These are phyloP conservation scores for Huiozyma sinensis DNA, from an alignment of 805 yeast species.

Conservation along the genomic window DNA sequence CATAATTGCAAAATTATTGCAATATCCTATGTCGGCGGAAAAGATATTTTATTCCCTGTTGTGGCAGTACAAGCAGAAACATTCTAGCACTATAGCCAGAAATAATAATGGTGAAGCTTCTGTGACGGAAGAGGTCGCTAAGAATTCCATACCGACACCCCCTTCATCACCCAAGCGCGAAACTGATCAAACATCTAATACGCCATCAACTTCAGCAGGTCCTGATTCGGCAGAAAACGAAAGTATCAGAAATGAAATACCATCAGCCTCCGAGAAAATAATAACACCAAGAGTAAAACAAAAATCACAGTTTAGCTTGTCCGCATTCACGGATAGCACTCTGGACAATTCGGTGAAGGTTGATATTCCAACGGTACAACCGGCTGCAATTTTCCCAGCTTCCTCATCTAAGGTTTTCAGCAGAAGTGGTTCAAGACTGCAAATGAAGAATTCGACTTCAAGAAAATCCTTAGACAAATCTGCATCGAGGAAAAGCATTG, in stretches of 20 bases:
- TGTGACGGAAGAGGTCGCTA: not conserved
- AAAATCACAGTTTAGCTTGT: conserved; percentile 25
- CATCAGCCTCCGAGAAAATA: not conserved
- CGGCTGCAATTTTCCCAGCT: conserved; percentile 19
- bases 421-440: conserved; percentile 13
- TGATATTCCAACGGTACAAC: conserved; percentile 5
- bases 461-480: conserved; percentile 9
- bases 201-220: not conserved
- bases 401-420: conserved; percentile 22
- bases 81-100: conserved; percentile 18
- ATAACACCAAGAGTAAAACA: conserved; percentile 21
- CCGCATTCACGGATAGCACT: conserved; percentile 8
- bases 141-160: not conserved
- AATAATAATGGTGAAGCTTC: not conserved
- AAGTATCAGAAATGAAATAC: not conserved
- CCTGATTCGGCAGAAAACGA: not conserved
- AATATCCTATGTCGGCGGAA: conserved; percentile 54
- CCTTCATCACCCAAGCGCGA: not conserved
- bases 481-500: conserved; percentile 8
- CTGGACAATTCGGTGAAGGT: conserved; percentile 1
- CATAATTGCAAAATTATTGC: conserved; percentile 44
- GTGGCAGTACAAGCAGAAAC: conserved; percentile 67
- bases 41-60: conserved; percentile 71
- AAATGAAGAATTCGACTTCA: conserved; percentile 14
- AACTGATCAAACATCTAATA: not conserved